These are phyloP conservation scores for Boletellus emodensis DNA, from an alignment of 768 basidiomycete genomes.

Conservation along the genomic window DNA sequence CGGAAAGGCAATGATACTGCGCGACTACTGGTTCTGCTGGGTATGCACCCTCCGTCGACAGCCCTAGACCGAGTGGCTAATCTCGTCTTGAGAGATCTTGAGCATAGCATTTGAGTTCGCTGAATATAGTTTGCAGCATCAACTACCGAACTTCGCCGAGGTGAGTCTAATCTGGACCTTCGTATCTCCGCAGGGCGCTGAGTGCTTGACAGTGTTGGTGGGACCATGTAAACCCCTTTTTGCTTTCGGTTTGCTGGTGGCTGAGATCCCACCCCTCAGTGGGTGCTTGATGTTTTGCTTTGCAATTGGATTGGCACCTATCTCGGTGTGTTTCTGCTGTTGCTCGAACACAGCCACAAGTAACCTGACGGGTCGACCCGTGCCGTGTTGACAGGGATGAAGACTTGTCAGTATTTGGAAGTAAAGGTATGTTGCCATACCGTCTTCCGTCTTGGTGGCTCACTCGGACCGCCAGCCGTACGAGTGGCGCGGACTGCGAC, in stretches of 20 bases:
- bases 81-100: conserved; percentile 53
- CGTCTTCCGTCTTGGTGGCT: neutral
- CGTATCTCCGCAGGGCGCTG: conserved; percentile 20
- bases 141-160: conserved; percentile 85
- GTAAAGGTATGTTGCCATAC: conserved; percentile 56
- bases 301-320: conserved; percentile 90
- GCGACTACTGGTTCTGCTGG: conserved; percentile 96
- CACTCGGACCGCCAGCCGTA: conserved; percentile 53
- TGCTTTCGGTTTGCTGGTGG: neutral
- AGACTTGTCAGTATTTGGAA: conserved; percentile 81
- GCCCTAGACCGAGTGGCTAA: conserved; percentile 5
- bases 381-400: conserved; percentile 57
- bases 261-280: conserved; percentile 42
- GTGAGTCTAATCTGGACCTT: conserved; percentile 38
- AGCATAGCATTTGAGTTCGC: conserved; percentile 87
- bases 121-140: conserved; percentile 84
- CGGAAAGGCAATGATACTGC: conserved; percentile 84
- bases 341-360: conserved; percentile 6
- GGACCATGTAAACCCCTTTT: conserved; percentile 67
- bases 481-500: conserved; percentile 79
- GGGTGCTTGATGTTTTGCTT: conserved; percentile 80
- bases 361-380: conserved; percentile 12
- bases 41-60: conserved; percentile 36
- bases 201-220: conserved; percentile 69
- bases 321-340: conserved; percentile 46